These are phyloP conservation scores for Cordyceps farinosa DNA, from an alignment of 2,329 filamentous ascomycete species.

Conservation along the genomic window DNA sequence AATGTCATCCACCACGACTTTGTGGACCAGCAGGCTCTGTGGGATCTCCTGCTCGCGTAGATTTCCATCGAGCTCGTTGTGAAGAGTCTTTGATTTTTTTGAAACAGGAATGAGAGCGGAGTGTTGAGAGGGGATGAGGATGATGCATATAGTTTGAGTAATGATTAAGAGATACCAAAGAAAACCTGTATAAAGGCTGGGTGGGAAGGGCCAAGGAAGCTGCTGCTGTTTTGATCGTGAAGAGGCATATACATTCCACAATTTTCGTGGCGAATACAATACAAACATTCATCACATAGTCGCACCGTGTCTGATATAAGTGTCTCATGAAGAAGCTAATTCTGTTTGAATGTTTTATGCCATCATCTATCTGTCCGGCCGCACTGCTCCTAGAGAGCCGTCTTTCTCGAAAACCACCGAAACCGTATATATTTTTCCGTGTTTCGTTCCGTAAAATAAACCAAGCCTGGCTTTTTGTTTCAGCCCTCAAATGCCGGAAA, in stretches of 20 bases:
- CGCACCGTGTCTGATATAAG: no score
- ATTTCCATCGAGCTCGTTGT: neutral
- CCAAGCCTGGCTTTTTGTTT: no score
- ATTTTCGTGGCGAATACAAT: neutral
- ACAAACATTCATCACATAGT: neutral
- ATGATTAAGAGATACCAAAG: neutral
- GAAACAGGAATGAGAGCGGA: neutral
- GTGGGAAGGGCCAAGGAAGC: neutral
- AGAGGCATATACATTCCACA: neutral
- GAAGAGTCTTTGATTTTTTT: neutral
- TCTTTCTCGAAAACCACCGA: neutral
- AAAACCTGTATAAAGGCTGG: neutral
- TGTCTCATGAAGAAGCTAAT: neutral
- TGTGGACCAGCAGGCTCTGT: slow-evolving; percentile 66
- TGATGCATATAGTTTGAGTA: neutral
- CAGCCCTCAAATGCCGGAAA: no score
- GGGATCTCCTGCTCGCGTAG: slow-evolving; percentile 55
- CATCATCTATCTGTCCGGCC: neutral
- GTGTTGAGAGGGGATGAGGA: neutral
- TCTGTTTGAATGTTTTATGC: neutral
- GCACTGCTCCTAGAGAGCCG: neutral
- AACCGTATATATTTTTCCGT: neutral
- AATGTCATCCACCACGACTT: slow-evolving; percentile 85
- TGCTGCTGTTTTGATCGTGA: neutral
- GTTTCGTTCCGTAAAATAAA: no score